phyloP scores from a whole-genome alignment of 805 yeast genomes.

The Sugiyamaella boreocaroliniensis region DNA sequence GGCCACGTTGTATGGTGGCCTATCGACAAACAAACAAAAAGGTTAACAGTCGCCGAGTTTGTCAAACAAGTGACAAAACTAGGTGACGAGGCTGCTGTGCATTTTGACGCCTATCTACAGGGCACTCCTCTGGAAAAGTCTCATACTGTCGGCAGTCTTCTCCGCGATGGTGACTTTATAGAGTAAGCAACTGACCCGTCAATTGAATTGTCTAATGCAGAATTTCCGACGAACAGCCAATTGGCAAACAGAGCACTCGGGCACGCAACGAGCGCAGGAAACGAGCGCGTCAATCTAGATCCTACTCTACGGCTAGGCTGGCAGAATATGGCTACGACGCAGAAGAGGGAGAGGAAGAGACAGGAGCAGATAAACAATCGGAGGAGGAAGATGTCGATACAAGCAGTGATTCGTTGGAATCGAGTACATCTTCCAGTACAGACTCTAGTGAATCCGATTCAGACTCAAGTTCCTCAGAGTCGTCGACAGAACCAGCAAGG shows the following conservation, averaged over 20 bases:
- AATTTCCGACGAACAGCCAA: not conserved
- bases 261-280: not conserved
- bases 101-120: not conserved
- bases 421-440: not conserved
- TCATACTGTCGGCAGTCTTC: not conserved
- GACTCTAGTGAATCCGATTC: not conserved
- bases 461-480: not conserved
- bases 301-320: not conserved
- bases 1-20: slow-evolving; percentile 3
- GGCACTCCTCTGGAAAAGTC: not conserved
- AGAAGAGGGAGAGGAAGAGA: not conserved
- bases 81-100: no score
- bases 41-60: not conserved
- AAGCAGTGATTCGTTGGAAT: not conserved
- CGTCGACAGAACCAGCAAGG: not conserved
- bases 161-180: not conserved
- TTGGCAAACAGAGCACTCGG: not conserved
- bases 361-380: no score
- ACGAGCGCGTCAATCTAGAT: not conserved
- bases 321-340: not conserved
- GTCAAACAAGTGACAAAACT: no score
- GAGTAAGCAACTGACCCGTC: not conserved
- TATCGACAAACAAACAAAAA: not conserved
- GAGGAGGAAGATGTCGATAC: not conserved
- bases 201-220: not conserved